Percentiles rank a stretch among this genome's conserved stretches.
These are phyloP conservation scores for Anisodus acutangulus DNA, from an alignment of 257 asterid genomes.

Conservation along the genomic window DNA sequence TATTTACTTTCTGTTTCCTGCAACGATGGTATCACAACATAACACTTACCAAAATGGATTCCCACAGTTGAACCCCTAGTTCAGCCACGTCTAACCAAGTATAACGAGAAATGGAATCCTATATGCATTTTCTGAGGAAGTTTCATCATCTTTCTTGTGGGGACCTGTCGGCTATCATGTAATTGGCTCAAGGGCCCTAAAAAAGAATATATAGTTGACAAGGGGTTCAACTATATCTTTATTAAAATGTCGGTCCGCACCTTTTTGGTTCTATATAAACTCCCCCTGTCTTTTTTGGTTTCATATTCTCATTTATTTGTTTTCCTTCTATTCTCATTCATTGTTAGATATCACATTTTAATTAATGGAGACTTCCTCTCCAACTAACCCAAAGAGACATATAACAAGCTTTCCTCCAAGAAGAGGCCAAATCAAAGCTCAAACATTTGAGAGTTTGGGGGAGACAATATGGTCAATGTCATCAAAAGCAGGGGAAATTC, in stretches of 20 bases:
- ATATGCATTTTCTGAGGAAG: neutral
- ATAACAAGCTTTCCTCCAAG: neutral
- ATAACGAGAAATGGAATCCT: neutral
- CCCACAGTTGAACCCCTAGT: neutral
- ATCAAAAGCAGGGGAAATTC: neutral
- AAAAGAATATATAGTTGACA: neutral
- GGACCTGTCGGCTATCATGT: neutral
- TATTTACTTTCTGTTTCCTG: too few species aligned
- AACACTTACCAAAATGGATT: too few species aligned
- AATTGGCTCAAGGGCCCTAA: neutral
- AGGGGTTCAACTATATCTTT: neutral
- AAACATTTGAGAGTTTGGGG: neutral
- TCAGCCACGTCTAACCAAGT: neutral
- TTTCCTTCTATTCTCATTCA: neutral
- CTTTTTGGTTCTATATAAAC: conserved; percentile 7
- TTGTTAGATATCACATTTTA: neutral
- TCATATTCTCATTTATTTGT: neutral
- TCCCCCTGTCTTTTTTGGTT: neutral
- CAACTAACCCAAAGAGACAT: conserved; percentile 8
- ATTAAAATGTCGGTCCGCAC: neutral
- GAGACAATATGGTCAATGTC: neutral
- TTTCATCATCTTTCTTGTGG: neutral
- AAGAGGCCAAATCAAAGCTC: conserved; percentile 31
- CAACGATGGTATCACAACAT: too few species aligned
- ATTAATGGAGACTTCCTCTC: neutral